phyloP scores from a whole-genome alignment of 2,329 filamentous ascomycete species.

The Chaetothyriales sp. region DNA sequence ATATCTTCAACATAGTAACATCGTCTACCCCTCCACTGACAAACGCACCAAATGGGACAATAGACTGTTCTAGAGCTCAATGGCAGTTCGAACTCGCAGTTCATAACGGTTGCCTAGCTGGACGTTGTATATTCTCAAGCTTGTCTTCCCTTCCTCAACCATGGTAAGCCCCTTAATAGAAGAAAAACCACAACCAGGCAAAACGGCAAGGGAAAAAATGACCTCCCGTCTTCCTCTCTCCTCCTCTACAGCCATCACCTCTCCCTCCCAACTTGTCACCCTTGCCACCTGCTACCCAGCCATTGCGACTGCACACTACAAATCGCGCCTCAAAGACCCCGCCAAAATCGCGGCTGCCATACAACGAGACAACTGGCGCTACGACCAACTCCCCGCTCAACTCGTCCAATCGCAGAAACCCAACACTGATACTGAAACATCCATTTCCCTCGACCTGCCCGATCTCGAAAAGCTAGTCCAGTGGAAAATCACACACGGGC shows the following conservation, averaged over 20 bases:
- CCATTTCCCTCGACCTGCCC: conserved; percentile 21
- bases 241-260: not conserved
- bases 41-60: too few species aligned
- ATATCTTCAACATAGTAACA: too few species aligned
- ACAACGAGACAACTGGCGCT: conserved; percentile 27
- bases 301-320: conserved; percentile 6
- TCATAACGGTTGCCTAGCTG: not conserved
- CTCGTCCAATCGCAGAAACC: conserved; percentile 15
- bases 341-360: conserved; percentile 21
- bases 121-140: not conserved
- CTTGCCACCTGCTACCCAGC: not conserved
- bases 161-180: not conserved
- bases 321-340: conserved; percentile 11
- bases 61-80: too few species aligned
- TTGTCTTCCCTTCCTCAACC: not conserved
- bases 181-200: too few species aligned
- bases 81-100: not conserved
- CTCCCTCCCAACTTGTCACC: not conserved
- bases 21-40: too few species aligned
- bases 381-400: conserved; percentile 21
- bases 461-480: conserved; percentile 28
- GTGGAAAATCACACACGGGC: conserved; percentile 33
- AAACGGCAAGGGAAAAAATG: not conserved
- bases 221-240: not conserved
- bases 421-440: conserved; percentile 1